Evolutionary conservation across 495 filamentous ascomycete species (phyloP).

Genomic region (Aspergillus kassunensis): DNA sequence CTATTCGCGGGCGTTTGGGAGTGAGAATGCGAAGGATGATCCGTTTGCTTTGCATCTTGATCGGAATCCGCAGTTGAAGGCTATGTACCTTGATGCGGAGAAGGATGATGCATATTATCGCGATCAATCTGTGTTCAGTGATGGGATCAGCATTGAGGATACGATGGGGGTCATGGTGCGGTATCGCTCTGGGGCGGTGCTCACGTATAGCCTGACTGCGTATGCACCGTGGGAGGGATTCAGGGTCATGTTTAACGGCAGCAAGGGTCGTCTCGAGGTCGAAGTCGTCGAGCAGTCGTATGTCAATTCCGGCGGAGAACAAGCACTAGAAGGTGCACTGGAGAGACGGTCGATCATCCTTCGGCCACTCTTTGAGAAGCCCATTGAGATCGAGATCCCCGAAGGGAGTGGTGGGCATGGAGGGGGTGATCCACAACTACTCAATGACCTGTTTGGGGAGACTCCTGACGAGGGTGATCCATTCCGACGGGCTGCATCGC

Average conservation of each 20-base stretch:
- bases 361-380: slow-evolving; percentile 29
- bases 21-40: slow-evolving; percentile 22
- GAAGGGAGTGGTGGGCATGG: slow-evolving; percentile 28
- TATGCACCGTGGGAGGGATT: slow-evolving; percentile 37
- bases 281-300: slow-evolving; percentile 33
- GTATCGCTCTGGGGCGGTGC: slow-evolving; percentile 36
- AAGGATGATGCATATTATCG: slow-evolving; percentile 55
- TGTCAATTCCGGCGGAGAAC: slow-evolving; percentile 33
- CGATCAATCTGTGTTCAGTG: slow-evolving; percentile 56
- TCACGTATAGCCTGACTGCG: slow-evolving; percentile 30
- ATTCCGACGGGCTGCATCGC: slow-evolving; percentile 27
- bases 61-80: slow-evolving; percentile 45
- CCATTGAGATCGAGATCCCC: slow-evolving; percentile 24
- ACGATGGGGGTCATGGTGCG: slow-evolving; percentile 56
- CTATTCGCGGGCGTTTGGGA: slow-evolving; percentile 29
- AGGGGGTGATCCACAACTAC: slow-evolving; percentile 29
- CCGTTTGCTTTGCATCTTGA: slow-evolving; percentile 51
- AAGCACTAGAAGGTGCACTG: slow-evolving; percentile 28
- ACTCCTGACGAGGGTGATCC: slow-evolving; percentile 14
- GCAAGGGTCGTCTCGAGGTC: slow-evolving; percentile 28
- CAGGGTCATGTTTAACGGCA: slow-evolving; percentile 31
- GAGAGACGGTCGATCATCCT: slow-evolving; percentile 45
- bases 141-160: slow-evolving; percentile 58
- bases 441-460: slow-evolving; percentile 30
- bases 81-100: slow-evolving; percentile 55